A percentile compares a stretch with the other conserved stretches of the same genome.
These are phyloP conservation scores for Aspergillus sp. DNA, from an alignment of 2,329 filamentous ascomycete genomes.

Conservation along the genomic window DNA sequence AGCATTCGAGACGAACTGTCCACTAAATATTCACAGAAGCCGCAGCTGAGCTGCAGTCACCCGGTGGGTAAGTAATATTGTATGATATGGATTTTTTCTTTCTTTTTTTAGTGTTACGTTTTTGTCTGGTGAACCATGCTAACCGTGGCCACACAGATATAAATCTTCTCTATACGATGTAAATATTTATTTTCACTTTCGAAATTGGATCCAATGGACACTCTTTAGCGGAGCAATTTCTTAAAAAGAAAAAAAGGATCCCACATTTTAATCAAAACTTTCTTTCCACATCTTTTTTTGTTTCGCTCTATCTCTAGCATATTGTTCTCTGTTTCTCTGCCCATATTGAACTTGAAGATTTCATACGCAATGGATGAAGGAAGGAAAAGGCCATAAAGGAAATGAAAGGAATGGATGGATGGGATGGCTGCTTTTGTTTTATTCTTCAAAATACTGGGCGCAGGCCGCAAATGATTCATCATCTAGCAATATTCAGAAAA, in stretches of 20 bases:
- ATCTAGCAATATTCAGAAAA: too few species aligned
- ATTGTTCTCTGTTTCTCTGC: background rate
- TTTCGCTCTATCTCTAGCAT: background rate
- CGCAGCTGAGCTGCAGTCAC: constrained; percentile 93
- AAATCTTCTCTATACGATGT: constrained; percentile 65
- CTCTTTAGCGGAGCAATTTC: background rate
- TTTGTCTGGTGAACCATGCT: constrained; percentile 7
- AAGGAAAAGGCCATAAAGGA: too few species aligned
- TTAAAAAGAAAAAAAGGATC: background rate
- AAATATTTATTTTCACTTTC: constrained; percentile 11
- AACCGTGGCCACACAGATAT: constrained; percentile 47
- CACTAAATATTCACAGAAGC: constrained; percentile 87
- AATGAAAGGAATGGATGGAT: too few species aligned
- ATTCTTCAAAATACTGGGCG: too few species aligned
- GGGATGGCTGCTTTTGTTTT: too few species aligned
- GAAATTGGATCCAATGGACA: background rate
- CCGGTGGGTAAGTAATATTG: constrained; percentile 68
- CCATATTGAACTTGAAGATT: too few species aligned
- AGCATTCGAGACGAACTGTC: constrained; percentile 86
- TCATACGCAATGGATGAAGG: too few species aligned
- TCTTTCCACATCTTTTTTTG: background rate
- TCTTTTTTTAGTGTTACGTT: background rate
- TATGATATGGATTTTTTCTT: background rate
- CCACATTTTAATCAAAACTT: background rate
- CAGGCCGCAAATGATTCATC: too few species aligned